Evolutionary conservation across 2,329 filamentous ascomycete species (phyloP), one percentile per base, ranked within the genome.

Genomic region (Aureobasidium sp.): DNA sequence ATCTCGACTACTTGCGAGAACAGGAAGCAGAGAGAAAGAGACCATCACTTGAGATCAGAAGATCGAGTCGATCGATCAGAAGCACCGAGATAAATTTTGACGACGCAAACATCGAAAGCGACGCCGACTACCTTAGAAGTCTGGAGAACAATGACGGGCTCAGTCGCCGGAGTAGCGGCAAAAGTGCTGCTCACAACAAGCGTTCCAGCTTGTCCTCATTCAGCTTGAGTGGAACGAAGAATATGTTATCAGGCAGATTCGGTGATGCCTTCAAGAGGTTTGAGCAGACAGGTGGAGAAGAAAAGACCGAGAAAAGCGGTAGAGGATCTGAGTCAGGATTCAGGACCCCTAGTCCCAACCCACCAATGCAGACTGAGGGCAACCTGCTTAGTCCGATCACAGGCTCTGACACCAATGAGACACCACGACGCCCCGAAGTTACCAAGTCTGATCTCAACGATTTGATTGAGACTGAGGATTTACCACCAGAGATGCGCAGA

Each of bases 201-300:
- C 84, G 89, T 12, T 81, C 86, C 1, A 94, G 90, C 72, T 75
- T 96, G 65, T 82, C 84, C 13, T 84, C 82, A 1, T 81, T 88
- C 61, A 96, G 94, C 74, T 39, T 59, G 10, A 48, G 55, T 20
- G 43, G 43, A 29, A 59, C 55, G 3, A 59, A 59, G 12, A 90
- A 85, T 63, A 85, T 96, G 41, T 79, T 97, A n/a, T 87, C 87
- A 5, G 90, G 92, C 27, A 91, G 88, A 68, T 97, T 97, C 72
- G 91, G 92, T 0, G 92, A 97, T 69, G 92, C 93, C 3, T 97
- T 97, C 77, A 91, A 93, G 70, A 84, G 89, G 6, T 97, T 97
- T 68, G 94, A 99, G 53, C 53, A 47, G 20, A 39, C 36, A 3
- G 34, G 41, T 10, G 55, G 36, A 43, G 46, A 50, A 12, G 17